Percentiles rank a stretch among this genome's conserved stretches.
Conservation (phyloP, 306 rosid genomes). For the Benincasa hispida region DNA sequence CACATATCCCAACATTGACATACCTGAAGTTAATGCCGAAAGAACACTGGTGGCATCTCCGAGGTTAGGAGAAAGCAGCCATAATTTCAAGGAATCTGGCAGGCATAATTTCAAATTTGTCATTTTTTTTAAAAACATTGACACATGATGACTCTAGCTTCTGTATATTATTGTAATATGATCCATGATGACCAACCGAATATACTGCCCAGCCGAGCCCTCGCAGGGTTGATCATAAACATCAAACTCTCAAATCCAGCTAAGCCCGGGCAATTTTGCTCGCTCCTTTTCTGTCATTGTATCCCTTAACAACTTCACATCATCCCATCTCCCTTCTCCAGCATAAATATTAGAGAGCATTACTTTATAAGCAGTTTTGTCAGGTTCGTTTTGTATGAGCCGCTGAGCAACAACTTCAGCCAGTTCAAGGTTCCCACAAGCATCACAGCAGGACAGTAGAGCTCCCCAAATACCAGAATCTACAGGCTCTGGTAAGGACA, state of each 20-base stretch:
- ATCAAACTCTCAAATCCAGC: conserved; percentile 40
- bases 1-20: background rate
- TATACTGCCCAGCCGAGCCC: background rate
- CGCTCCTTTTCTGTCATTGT: conserved; percentile 25
- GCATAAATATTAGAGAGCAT: conserved; percentile 80
- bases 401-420: conserved; percentile 55
- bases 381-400: conserved; percentile 40
- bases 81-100: background rate
- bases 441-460: conserved; percentile 67
- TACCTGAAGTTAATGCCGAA: background rate
- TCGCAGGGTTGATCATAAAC: background rate
- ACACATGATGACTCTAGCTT: background rate
- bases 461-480: conserved; percentile 81
- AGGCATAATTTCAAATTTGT: too few relatives aligned
- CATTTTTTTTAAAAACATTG: too few relatives aligned
- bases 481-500: conserved; percentile 57
- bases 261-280: conserved; percentile 52
- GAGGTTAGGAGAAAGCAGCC: background rate
- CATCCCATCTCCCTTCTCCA: conserved; percentile 68
- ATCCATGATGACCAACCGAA: background rate
- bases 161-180: background rate
- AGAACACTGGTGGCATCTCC: background rate
- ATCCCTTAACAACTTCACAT: conserved; percentile 53
- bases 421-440: conserved; percentile 42
- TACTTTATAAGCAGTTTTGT: conserved; percentile 37